A percentile compares a stretch with the other conserved stretches of the same genome.
These are phyloP conservation scores for Helichrysum umbraculigerum DNA, from an alignment of 129 eudicot species.

Conservation along the genomic window DNA sequence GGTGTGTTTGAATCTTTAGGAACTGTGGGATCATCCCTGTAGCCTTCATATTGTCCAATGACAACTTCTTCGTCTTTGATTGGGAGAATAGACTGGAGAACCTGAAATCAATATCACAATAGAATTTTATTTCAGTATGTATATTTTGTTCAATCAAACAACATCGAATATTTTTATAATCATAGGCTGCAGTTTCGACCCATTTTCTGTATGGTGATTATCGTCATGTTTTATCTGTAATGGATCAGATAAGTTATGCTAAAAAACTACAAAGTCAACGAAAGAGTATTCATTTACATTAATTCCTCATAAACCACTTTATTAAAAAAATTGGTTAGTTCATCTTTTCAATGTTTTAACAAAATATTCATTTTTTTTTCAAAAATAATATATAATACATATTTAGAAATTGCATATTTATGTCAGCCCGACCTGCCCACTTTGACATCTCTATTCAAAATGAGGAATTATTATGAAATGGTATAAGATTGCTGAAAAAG, in stretches of 20 bases:
- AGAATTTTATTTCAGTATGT: not conserved
- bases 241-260: not conserved
- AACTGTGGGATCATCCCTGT: conserved; percentile 83
- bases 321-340: too few relatives aligned
- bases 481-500: not conserved
- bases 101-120: conserved; percentile 40
- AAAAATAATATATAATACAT: too few relatives aligned
- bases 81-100: conserved; percentile 80
- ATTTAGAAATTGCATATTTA: too few relatives aligned
- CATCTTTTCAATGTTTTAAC: too few relatives aligned
- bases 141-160: not conserved
- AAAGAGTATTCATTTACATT: not conserved
- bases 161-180: too few relatives aligned
- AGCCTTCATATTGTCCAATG: conserved; percentile 96
- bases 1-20: conserved; percentile 93
- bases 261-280: not conserved
- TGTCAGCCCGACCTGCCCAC: not conserved
- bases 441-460: not conserved
- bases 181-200: too few relatives aligned
- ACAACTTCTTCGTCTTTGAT: conserved; percentile 79
- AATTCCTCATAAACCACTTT: not conserved
- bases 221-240: not conserved
- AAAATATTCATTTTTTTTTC: too few relatives aligned
- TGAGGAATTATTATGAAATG: not conserved
- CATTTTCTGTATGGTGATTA: not conserved